Percentiles rank a stretch among this genome's conserved stretches.
These are phyloP conservation scores for Articulospora tetracladia DNA, from an alignment of 495 filamentous ascomycete species.

Conservation along the genomic window DNA sequence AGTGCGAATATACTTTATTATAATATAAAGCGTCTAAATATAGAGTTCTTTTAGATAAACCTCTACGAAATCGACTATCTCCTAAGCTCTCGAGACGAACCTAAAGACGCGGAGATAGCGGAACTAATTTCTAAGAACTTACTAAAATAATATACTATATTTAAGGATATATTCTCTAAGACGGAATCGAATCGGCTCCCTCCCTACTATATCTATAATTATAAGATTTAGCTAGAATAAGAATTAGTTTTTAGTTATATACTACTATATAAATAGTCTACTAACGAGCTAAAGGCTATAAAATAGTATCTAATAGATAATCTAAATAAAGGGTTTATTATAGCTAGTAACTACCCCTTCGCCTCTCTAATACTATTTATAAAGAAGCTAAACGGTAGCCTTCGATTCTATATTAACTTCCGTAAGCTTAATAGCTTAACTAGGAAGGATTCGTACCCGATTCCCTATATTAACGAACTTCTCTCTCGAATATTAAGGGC, in stretches of 20 bases:
- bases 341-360: background rate
- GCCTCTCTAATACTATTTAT: background rate
- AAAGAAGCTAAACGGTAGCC: constrained; percentile 22
- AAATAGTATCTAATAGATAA: constrained; percentile 5
- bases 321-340: constrained; percentile 8
- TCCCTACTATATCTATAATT: background rate
- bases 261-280: background rate
- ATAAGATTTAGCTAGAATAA: constrained; percentile 1
- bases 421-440: constrained; percentile 38
- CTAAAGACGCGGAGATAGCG: background rate
- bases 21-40: background rate
- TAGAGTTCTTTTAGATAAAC: background rate
- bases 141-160: background rate
- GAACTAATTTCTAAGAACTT: background rate
- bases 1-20: background rate
- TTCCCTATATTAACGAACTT: constrained; percentile 42
- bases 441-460: constrained; percentile 38
- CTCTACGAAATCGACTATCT: background rate
- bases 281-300: background rate
- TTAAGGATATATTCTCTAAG: constrained; percentile 1
- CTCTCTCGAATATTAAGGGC: constrained; percentile 27
- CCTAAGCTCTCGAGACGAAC: background rate
- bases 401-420: constrained; percentile 45
- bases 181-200: background rate
- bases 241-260: background rate